These are phyloP conservation scores for Blumeriella jaapii DNA, from an alignment of 2,329 filamentous ascomycete species.

Conservation along the genomic window DNA sequence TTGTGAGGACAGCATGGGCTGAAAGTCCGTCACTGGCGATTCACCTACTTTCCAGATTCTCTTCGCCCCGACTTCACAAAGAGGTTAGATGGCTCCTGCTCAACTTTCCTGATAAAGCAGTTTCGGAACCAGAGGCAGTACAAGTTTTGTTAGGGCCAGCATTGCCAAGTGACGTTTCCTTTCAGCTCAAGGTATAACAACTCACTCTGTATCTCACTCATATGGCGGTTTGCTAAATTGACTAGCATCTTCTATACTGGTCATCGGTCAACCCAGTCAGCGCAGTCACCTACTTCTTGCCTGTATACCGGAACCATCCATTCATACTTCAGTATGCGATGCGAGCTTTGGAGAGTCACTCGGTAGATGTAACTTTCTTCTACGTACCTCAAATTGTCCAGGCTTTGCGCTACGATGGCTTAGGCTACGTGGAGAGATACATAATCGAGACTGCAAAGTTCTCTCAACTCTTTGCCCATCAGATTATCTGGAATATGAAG, in stretches of 20 bases:
- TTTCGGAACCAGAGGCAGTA: conserved; percentile 71
- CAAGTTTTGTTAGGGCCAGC: conserved; percentile 68
- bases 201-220: too few species aligned
- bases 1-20: conserved; percentile 75
- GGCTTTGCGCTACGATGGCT: conserved; percentile 77
- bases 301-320: conserved; percentile 80
- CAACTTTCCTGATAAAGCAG: conserved; percentile 71
- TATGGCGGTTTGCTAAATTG: conserved; percentile 23
- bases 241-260: conserved; percentile 83
- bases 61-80: conserved; percentile 56
- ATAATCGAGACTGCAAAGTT: conserved; percentile 95
- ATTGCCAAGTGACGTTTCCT: conserved; percentile 67
- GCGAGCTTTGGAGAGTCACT: conserved; percentile 84
- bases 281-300: conserved; percentile 85
- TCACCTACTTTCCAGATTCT: conserved; percentile 70
- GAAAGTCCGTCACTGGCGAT: conserved; percentile 82
- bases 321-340: conserved; percentile 96
- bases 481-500: conserved; percentile 99
- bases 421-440: conserved; percentile 93
- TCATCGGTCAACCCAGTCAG: conserved; percentile 84
- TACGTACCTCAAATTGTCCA: conserved; percentile 98
- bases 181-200: conserved; percentile 73
- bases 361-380: conserved; percentile 96
- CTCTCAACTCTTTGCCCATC: conserved; percentile 96
- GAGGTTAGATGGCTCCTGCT: conserved; percentile 74